These are phyloP conservation scores for Pyrenopolyporus hunteri DNA, from an alignment of 495 filamentous ascomycete species.

Conservation along the genomic window DNA sequence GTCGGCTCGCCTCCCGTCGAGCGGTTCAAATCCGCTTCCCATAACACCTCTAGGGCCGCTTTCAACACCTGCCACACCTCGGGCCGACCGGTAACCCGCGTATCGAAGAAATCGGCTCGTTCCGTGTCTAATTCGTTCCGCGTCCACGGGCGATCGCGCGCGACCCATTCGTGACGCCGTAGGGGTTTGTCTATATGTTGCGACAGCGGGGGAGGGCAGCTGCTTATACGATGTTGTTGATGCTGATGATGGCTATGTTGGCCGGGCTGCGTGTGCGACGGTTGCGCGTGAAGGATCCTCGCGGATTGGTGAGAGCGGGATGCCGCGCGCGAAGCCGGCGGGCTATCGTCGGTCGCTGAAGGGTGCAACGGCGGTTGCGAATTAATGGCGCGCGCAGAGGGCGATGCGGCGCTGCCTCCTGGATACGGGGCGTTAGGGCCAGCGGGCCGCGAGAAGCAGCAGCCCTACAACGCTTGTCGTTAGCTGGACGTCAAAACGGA, in stretches of 20 bases:
- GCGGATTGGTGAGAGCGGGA: conserved; percentile 33
- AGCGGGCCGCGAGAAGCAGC: conserved; percentile 54
- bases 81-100: conserved; percentile 72
- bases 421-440: conserved; percentile 53
- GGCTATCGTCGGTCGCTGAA: conserved; percentile 28
- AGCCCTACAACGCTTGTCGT: conserved; percentile 46
- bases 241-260: too few species aligned
- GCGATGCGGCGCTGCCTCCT: conserved; percentile 43
- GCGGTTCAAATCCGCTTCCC: conserved; percentile 45
- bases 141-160: conserved; percentile 54
- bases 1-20: conserved; percentile 27
- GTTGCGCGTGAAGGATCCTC: conserved; percentile 24
- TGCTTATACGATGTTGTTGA: conserved; percentile 22
- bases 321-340: conserved; percentile 23
- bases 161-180: conserved; percentile 55
- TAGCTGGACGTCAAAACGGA: conserved; percentile 7
- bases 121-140: conserved; percentile 51
- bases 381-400: conserved; percentile 55
- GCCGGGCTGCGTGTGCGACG: conserved; percentile 7
- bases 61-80: conserved; percentile 82
- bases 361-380: conserved; percentile 32
- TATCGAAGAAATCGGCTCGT: conserved; percentile 78
- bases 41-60: conserved; percentile 68
- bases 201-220: conserved; percentile 35
- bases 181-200: conserved; percentile 59